phyloP scores from a whole-genome alignment of 345 rosid species.

The Aegle marmelos region DNA sequence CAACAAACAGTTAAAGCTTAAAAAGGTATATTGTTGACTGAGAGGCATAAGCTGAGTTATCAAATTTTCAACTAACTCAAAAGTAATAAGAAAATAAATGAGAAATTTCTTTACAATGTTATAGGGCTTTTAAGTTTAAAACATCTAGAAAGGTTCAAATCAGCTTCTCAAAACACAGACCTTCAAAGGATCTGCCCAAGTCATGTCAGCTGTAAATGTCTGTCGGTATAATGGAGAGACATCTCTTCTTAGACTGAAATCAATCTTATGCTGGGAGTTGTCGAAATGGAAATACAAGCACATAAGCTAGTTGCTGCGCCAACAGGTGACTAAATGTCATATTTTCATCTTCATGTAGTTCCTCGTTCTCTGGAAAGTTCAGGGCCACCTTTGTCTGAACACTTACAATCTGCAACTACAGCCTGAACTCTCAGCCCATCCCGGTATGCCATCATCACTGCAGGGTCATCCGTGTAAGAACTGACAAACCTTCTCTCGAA shows the following conservation, averaged over 20 bases:
- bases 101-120: neutral
- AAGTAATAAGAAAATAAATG: neutral
- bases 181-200: neutral
- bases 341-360: neutral
- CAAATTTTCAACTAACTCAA: neutral
- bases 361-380: neutral
- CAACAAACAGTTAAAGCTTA: neutral
- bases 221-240: neutral
- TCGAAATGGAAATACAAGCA: neutral
- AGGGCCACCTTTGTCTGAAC: neutral
- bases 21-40: neutral
- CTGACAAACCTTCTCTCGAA: slow-evolving; percentile 19
- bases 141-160: neutral
- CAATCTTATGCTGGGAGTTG: neutral
- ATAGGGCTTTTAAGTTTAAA: neutral
- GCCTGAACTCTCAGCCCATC: neutral
- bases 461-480: slow-evolving; percentile 17
- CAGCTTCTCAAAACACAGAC: neutral
- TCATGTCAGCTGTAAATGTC: neutral
- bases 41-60: neutral
- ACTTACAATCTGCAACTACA: neutral
- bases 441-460: slow-evolving; percentile 20
- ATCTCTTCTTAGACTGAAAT: neutral
- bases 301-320: neutral
- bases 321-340: neutral